Percentiles rank a stretch among this genome's conserved stretches.
phyloP scores from a whole-genome alignment of 2,329 filamentous ascomycete species.

The Epicoccum nigrum region DNA sequence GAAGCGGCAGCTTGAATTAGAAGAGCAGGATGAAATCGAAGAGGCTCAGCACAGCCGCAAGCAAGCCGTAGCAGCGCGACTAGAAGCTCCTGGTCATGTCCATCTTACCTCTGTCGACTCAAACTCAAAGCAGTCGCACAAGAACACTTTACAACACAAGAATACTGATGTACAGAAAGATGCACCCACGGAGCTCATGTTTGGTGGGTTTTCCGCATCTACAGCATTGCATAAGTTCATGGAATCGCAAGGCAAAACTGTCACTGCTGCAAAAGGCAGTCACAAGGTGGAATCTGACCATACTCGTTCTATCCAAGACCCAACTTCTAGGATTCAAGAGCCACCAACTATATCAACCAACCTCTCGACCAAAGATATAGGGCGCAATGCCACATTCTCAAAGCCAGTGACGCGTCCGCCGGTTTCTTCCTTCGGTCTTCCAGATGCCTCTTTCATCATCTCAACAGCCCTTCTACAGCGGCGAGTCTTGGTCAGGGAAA shows the following conservation, averaged over 20 bases:
- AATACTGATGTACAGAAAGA: not conserved
- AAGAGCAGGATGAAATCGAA: constrained; percentile 21
- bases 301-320: not conserved
- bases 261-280: not conserved
- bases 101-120: too few species aligned
- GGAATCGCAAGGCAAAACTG: constrained; percentile 50
- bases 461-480: constrained; percentile 56
- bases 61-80: not conserved
- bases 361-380: not conserved
- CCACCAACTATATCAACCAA: not conserved
- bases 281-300: not conserved
- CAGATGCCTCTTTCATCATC: constrained; percentile 56
- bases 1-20: constrained; percentile 43
- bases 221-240: constrained; percentile 59
- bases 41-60: constrained; percentile 5
- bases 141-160: not conserved
- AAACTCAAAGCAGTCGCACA: too few species aligned
- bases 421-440: not conserved
- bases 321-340: not conserved
- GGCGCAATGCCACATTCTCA: too few species aligned
- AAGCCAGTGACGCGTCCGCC: not conserved
- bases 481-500: constrained; percentile 56
- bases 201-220: constrained; percentile 50
- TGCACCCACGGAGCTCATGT: constrained; percentile 34
- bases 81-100: not conserved